These are phyloP conservation scores for Fusarium concolor DNA, from an alignment of 2,329 filamentous ascomycete genomes.

Conservation along the genomic window DNA sequence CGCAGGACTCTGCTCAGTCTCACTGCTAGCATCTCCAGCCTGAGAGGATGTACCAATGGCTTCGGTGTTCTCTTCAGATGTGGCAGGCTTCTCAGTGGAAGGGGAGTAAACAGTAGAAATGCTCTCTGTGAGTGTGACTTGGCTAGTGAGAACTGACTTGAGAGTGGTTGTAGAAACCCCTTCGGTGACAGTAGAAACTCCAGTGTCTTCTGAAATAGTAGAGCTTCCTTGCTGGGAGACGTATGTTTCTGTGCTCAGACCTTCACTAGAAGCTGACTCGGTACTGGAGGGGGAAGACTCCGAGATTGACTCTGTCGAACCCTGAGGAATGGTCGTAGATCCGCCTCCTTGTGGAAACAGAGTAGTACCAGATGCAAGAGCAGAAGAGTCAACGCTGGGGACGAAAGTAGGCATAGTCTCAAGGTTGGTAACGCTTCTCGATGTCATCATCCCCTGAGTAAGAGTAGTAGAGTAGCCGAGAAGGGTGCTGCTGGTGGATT, in stretches of 20 bases:
- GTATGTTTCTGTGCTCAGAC: constrained; percentile 3
- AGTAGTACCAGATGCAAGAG: constrained; percentile 23
- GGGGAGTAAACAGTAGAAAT: constrained; percentile 6
- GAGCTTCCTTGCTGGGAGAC: constrained; percentile 21
- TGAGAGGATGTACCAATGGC: background rate
- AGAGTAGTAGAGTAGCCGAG: constrained; percentile 34
- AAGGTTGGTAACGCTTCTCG: constrained; percentile 23
- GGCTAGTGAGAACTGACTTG: constrained; percentile 20
- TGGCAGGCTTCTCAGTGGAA: background rate
- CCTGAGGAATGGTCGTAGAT: background rate
- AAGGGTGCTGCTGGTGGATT: constrained; percentile 7
- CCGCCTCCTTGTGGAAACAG: background rate
- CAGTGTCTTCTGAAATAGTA: background rate
- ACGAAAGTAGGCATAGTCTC: constrained; percentile 41
- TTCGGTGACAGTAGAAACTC: background rate
- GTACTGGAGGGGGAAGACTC: background rate
- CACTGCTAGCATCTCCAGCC: background rate
- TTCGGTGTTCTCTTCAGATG: background rate
- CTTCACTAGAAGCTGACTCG: background rate
- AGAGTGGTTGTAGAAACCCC: constrained; percentile 18
- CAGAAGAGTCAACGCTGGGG: constrained; percentile 31
- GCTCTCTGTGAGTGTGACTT: constrained; percentile 15
- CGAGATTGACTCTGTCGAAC: background rate
- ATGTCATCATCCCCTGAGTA: background rate
- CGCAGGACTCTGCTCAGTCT: constrained; percentile 11